A percentile compares a stretch with the other conserved stretches of the same genome.
Conservation (phyloP, 495 filamentous ascomycete genomes). For the Lasiosphaeria ovina region DNA sequence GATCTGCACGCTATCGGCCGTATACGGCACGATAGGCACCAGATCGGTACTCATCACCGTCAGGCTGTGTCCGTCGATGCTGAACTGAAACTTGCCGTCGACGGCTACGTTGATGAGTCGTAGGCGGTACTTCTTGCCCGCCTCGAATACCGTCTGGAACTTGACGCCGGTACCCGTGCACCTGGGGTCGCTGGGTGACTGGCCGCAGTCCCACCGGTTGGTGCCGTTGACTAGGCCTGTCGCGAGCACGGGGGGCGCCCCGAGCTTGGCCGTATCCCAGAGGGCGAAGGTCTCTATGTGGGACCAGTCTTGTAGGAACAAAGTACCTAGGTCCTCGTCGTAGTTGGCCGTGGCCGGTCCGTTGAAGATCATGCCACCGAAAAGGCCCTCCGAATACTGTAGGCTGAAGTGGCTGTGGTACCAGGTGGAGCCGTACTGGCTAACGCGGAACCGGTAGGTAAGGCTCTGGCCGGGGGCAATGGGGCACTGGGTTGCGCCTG, state of each 20-base stretch:
- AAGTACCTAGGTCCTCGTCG: slow-evolving; percentile 35
- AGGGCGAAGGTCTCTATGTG: slow-evolving; percentile 10
- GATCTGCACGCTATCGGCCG: slow-evolving; percentile 41
- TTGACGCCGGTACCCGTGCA: too few relatives aligned
- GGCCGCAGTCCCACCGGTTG: slow-evolving; percentile 29
- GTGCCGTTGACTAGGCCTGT: slow-evolving; percentile 37
- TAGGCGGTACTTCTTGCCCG: slow-evolving; percentile 43
- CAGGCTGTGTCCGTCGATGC: slow-evolving; percentile 12
- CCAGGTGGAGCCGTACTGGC: slow-evolving; percentile 55
- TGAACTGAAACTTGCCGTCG: slow-evolving; percentile 26
- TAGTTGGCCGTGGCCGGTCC: slow-evolving; percentile 35
- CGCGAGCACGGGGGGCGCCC: slow-evolving; percentile 31
- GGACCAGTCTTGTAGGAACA: slow-evolving; percentile 31
- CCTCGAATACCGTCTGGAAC: slow-evolving; percentile 32
- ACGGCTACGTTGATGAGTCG: slow-evolving; percentile 50
- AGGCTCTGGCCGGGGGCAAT: slow-evolving; percentile 42
- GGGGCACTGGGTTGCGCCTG: slow-evolving; percentile 46
- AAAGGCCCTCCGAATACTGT: slow-evolving; percentile 46
- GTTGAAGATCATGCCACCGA: slow-evolving; percentile 46
- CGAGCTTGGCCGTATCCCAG: slow-evolving; percentile 24
- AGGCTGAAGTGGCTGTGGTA: slow-evolving; percentile 53
- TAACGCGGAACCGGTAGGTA: slow-evolving; percentile 52
- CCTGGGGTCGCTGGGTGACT: slow-evolving; percentile 17
- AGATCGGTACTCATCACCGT: slow-evolving; percentile 43
- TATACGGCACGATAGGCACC: slow-evolving; percentile 44